Evolutionary conservation across 495 filamentous ascomycete species (phyloP), one percentile per base, ranked within the genome.

Genomic region (Xylaria palmicola): DNA sequence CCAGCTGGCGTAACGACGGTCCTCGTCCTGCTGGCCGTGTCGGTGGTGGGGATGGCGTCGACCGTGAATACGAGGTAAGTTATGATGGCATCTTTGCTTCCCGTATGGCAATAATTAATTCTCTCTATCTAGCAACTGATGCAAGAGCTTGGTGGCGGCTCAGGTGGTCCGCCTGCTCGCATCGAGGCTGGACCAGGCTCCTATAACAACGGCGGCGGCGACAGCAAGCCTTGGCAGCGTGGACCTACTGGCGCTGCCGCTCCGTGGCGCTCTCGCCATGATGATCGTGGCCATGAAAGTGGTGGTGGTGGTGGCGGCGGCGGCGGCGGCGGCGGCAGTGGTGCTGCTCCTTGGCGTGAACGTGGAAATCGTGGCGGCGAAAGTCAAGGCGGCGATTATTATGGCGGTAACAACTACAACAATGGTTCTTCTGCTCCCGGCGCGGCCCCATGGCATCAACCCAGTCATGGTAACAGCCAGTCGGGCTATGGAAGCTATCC

Each of bases 11-110:
- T 60, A 96, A 96, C 66, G 85, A 80, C 41, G 78, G 83, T 56
- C 72, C 70, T 49, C 71, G 74, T 47, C 45, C 74, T 50, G 77
- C 86, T 71, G 85, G 85, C 72, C 83, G 89, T 66, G 85, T 90
- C 60, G 85, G 90, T 74, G 77, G 83, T 60, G 92, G 90, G 56
- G 90, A 96, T 83, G 90, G 89, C 71, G 88, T 93, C 60, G 93
- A 97, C 67, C 86, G 91, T 69, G 94, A 97, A 77, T 93, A 96
- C 72, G 91, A 97, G 84, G 91, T 93, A 83, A 73, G 87, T 73
- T 32, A n/a, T n/a, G n/a, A n/a, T 13, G 22, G 34, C 24, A 19
- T 13, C 20, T 15, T n/a, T 22, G 24, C 22, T 9, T 22, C 19
- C n/a, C 17, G 53, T 74, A 74, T 81, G 71, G 84, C 71, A 58